Conservation (phyloP, 306 rosid species). For the Geum urbanum region DNA sequence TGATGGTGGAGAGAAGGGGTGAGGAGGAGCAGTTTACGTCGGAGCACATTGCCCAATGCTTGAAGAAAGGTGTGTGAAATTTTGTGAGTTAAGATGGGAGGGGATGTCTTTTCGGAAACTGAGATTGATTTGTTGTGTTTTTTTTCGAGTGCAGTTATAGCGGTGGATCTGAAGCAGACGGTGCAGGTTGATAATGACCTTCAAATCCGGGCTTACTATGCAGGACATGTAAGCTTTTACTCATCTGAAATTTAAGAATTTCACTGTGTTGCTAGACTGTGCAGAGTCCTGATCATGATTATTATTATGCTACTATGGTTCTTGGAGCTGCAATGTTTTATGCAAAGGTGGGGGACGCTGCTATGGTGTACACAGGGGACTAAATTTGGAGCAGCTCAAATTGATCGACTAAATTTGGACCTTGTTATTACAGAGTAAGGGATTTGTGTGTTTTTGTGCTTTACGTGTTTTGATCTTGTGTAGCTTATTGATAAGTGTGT, state of each 20-base stretch:
- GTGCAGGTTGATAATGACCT: slow-evolving; percentile 80
- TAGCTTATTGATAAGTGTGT: too few species aligned
- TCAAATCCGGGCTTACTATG: slow-evolving; percentile 91
- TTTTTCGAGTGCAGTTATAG: slow-evolving; percentile 50
- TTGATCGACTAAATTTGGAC: slow-evolving; percentile 76
- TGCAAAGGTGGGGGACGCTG: slow-evolving; percentile 88
- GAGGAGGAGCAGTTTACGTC: slow-evolving; percentile 78
- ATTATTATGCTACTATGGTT: slow-evolving; percentile 56
- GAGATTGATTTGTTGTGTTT: not conserved
- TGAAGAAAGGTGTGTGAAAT: slow-evolving; percentile 64
- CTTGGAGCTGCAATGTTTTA: slow-evolving; percentile 97
- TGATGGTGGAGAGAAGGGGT: slow-evolving; percentile 90
- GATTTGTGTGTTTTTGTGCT: too few species aligned
- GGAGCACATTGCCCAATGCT: slow-evolving; percentile 64
- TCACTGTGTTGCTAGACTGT: not conserved
- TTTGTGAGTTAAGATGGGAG: not conserved
- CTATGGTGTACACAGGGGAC: slow-evolving; percentile 91
- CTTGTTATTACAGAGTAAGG: slow-evolving; percentile 92
- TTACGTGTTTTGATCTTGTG: too few species aligned
- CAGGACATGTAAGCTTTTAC: slow-evolving; percentile 80
- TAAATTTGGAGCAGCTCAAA: slow-evolving; percentile 98
- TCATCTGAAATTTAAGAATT: slow-evolving; percentile 14
- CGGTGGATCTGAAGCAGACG: slow-evolving; percentile 81
- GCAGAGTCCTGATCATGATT: too few species aligned
- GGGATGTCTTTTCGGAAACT: not conserved